Conservation (phyloP, 768 basidiomycete species). For the Lentinula edodes region DNA sequence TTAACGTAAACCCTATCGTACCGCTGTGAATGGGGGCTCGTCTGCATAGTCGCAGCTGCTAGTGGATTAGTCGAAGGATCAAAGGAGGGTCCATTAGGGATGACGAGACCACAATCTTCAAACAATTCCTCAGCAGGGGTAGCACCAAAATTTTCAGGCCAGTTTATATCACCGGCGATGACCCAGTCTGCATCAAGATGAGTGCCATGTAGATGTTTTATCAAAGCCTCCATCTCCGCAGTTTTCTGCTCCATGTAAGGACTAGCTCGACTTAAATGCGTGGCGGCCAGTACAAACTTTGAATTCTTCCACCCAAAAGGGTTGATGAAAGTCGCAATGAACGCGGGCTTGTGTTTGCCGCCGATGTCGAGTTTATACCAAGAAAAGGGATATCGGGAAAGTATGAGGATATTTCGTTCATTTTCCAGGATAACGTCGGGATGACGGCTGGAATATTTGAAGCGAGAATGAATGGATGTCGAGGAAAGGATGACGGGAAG, state of each 20-base stretch:
- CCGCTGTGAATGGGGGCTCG: slow-evolving; percentile 11
- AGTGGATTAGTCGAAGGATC: slow-evolving; percentile 13
- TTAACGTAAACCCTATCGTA: slow-evolving; percentile 16
- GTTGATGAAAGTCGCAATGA: slow-evolving; percentile 4
- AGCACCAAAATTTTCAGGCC: slow-evolving; percentile 4
- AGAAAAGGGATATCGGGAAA: slow-evolving; percentile 9
- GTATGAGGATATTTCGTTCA: slow-evolving; percentile 14
- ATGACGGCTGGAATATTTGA: slow-evolving; percentile 9
- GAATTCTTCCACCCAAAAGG: not conserved
- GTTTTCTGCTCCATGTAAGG: slow-evolving; percentile 9
- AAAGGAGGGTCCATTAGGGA: slow-evolving; percentile 8
- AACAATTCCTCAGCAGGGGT: slow-evolving; percentile 2
- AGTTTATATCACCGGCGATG: slow-evolving; percentile 15
- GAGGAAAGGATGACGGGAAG: slow-evolving; percentile 4
- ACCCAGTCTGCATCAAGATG: slow-evolving; percentile 12
- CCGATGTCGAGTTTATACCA: slow-evolving; percentile 10
- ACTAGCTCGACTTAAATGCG: slow-evolving; percentile 13
- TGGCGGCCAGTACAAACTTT: slow-evolving; percentile 10
- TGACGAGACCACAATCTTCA: slow-evolving; percentile 4
- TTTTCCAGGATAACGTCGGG: slow-evolving; percentile 9
- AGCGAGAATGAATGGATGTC: not conserved
- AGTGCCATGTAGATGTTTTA: slow-evolving; percentile 4
- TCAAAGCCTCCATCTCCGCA: slow-evolving; percentile 9
- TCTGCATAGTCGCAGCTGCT: slow-evolving; percentile 12
- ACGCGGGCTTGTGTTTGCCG: slow-evolving; percentile 14